These are phyloP conservation scores for Penicillium expansum DNA, from an alignment of 2,329 filamentous ascomycete species.

Conservation along the genomic window DNA sequence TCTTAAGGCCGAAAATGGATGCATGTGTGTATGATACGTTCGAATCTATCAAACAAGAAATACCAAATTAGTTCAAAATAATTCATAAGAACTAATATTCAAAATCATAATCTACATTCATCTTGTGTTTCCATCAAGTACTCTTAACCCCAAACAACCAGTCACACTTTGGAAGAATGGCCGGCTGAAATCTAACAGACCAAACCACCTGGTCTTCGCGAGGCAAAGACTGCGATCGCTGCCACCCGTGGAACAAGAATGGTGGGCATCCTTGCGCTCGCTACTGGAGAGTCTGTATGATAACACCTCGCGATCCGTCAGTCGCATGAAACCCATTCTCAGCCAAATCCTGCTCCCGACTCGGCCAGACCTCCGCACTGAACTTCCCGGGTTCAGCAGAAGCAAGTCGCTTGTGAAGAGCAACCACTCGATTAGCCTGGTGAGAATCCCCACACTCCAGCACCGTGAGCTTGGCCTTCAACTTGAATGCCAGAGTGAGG, in stretches of 20 bases:
- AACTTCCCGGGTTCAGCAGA: background rate
- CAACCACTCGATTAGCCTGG: constrained; percentile 35
- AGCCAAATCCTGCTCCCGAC: constrained; percentile 12
- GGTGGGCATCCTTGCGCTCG: background rate
- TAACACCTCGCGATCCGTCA: constrained; percentile 24
- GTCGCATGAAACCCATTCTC: constrained; percentile 21
- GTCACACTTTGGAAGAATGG: background rate
- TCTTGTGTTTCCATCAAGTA: background rate
- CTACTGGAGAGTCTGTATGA: constrained; percentile 10
- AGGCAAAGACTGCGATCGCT: background rate
- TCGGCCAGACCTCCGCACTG: constrained; percentile 19
- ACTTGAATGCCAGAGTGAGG: constrained; percentile 24
- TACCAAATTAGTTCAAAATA: background rate
- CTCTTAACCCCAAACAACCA: background rate
- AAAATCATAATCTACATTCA: background rate
- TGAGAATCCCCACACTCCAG: constrained; percentile 38
- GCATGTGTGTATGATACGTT: background rate
- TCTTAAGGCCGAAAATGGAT: background rate
- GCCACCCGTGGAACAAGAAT: background rate
- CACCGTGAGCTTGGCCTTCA: constrained; percentile 31
- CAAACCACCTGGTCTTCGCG: background rate
- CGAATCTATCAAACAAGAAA: background rate
- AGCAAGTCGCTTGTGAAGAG: constrained; percentile 17
- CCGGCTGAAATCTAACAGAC: background rate
- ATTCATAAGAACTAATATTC: background rate